Percentiles rank a stretch among this genome's conserved stretches.
Evolutionary conservation across 2,329 filamentous ascomycete genomes (phyloP).

Genomic region (Diaporthe nobilis): DNA sequence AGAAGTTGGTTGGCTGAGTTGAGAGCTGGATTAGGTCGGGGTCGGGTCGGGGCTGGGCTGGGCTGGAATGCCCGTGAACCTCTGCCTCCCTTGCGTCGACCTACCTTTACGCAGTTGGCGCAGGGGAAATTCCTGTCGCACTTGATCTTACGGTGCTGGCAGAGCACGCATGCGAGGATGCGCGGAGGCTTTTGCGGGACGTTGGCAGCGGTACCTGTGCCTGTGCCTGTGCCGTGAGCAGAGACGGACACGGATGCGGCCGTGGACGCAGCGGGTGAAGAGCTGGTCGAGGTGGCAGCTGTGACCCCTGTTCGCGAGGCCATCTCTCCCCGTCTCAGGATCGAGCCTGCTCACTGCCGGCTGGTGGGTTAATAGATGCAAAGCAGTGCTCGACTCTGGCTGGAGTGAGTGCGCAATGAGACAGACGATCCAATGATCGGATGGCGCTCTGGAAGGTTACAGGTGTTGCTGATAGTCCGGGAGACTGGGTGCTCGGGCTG

Average conservation of each 20-base stretch:
- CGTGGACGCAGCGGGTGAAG: constrained; percentile 28
- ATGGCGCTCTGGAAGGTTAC: background rate
- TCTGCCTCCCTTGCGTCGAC: constrained; percentile 40
- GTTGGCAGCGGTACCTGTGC: constrained; percentile 1
- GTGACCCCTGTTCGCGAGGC: constrained; percentile 28
- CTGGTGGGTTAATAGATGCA: background rate
- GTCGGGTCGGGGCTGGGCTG: background rate
- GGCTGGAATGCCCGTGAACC: background rate
- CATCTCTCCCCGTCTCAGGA: constrained; percentile 13
- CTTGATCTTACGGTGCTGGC: constrained; percentile 74
- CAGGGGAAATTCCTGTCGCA: constrained; percentile 73
- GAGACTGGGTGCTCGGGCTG: background rate
- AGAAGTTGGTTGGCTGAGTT: background rate
- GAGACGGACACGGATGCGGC: constrained; percentile 15
- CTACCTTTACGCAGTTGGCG: constrained; percentile 72
- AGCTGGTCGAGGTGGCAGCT: constrained; percentile 25
- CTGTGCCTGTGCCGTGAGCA: constrained; percentile 11
- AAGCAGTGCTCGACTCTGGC: background rate
- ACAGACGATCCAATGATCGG: constrained; percentile 16
- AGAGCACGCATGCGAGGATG: constrained; percentile 69
- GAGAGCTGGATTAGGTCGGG: background rate
- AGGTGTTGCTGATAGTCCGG: background rate
- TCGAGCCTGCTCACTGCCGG: constrained; percentile 11
- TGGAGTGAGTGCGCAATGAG: background rate
- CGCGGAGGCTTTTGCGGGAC: constrained; percentile 55